Conservation (phyloP, 345 rosid species). For the Eutrema yunnanense region DNA sequence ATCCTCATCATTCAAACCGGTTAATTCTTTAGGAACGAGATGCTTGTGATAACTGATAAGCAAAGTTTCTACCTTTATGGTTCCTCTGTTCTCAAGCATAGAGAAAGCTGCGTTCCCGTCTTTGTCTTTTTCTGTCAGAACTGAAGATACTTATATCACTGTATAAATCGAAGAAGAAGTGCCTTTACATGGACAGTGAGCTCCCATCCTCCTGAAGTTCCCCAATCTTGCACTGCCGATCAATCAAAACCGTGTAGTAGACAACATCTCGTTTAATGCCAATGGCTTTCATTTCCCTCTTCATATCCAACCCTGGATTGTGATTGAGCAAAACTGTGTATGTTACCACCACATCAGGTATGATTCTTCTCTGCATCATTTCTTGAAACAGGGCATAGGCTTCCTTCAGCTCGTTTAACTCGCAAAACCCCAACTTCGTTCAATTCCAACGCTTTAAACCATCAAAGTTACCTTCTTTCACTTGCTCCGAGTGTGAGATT, state of each 20-base stretch:
- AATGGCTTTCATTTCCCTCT: slow-evolving; percentile 39
- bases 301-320: slow-evolving; percentile 26
- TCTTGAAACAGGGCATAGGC: neutral
- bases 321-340: slow-evolving; percentile 52
- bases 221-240: slow-evolving; percentile 42
- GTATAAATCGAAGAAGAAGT: neutral
- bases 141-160: neutral
- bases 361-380: slow-evolving; percentile 35
- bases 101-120: neutral
- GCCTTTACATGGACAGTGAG: neutral
- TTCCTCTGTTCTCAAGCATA: neutral
- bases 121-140: neutral
- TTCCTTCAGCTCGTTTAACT: no score
- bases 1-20: no score
- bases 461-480: no score
- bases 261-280: slow-evolving; percentile 45
- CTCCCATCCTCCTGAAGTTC: slow-evolving; percentile 25
- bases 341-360: slow-evolving; percentile 50
- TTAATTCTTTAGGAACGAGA: no score
- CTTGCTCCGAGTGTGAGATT: no score
- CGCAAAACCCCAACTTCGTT: no score
- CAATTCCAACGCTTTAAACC: no score
- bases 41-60: no score
- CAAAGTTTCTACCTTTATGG: neutral
- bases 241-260: slow-evolving; percentile 61